Percentiles rank a stretch among this genome's conserved stretches.
Conservation (phyloP, 768 basidiomycete genomes). For the Lentinula raphanica region DNA sequence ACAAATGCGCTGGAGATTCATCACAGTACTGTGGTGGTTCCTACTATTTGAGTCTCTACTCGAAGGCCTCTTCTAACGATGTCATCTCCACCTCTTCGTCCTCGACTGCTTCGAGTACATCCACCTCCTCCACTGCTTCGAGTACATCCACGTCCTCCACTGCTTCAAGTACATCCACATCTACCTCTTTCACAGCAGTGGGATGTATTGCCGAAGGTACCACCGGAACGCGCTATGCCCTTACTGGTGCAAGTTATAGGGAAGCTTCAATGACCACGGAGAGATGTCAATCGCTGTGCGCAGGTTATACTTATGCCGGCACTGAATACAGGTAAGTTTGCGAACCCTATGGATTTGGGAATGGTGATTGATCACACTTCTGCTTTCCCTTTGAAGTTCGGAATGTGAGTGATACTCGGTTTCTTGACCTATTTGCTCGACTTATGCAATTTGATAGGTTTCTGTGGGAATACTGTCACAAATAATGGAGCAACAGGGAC, state of each 20-base stretch:
- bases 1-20: constrained; percentile 15
- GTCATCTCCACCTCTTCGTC: constrained; percentile 5
- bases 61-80: not conserved
- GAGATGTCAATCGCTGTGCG: constrained; percentile 25
- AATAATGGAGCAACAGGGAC: constrained; percentile 21
- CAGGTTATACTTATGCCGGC: constrained; percentile 24
- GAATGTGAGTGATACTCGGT: not conserved
- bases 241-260: constrained; percentile 22
- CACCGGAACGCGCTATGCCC: constrained; percentile 21
- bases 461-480: constrained; percentile 20
- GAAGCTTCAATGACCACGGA: constrained; percentile 26
- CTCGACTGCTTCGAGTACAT: not conserved
- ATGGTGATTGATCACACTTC: not conserved
- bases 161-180: not conserved
- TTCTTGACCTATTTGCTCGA: not conserved
- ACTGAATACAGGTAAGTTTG: constrained; percentile 20
- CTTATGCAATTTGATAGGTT: not conserved
- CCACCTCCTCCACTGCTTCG: no score
- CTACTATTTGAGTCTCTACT: constrained; percentile 2
- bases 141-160: constrained; percentile 7
- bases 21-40: constrained; percentile 17
- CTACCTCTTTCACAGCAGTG: not conserved
- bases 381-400: not conserved
- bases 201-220: constrained; percentile 32
- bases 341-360: not conserved